A percentile compares a stretch with the other conserved stretches of the same genome.
phyloP scores from a whole-genome alignment of 495 filamentous ascomycete species.

The Physcia stellaris region DNA sequence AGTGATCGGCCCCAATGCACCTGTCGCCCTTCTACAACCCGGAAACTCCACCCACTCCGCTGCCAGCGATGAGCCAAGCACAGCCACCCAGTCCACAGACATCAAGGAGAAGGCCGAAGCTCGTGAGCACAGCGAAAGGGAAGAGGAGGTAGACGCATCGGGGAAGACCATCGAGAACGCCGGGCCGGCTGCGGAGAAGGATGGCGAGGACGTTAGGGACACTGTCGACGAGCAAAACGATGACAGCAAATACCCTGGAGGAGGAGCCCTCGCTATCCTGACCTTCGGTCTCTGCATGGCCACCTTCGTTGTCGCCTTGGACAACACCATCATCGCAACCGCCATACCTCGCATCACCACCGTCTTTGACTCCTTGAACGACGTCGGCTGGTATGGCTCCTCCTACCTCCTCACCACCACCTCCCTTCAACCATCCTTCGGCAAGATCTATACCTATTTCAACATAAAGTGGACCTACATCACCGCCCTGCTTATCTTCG shows the following conservation, averaged over 20 bases:
- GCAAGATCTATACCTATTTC: slow-evolving; percentile 21
- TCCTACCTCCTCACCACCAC: slow-evolving; percentile 42
- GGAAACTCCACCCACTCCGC: too few species aligned
- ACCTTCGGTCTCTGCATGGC: not conserved
- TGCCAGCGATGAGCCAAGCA: too few species aligned
- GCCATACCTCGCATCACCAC: slow-evolving; percentile 34
- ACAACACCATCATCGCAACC: slow-evolving; percentile 4
- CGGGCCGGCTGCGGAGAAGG: too few species aligned
- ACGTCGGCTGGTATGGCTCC: slow-evolving; percentile 38
- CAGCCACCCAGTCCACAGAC: too few species aligned
- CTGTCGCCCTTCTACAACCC: too few species aligned
- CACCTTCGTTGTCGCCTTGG: slow-evolving; percentile 2
- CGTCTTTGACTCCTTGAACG: slow-evolving; percentile 29
- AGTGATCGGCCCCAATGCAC: too few species aligned
- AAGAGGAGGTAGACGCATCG: too few species aligned
- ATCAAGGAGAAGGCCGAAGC: too few species aligned
- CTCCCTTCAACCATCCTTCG: slow-evolving; percentile 18
- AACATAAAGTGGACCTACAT: slow-evolving; percentile 25
- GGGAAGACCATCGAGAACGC: too few species aligned
- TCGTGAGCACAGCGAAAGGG: too few species aligned
- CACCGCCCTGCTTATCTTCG: slow-evolving; percentile 51
- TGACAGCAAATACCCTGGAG: not conserved
- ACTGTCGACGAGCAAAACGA: too few species aligned
- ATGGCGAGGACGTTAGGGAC: too few species aligned
- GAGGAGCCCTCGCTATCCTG: not conserved